Conservation (phyloP, 352 stramenopile genomes). For the Hyaloperonospora arabidopsidis region DNA sequence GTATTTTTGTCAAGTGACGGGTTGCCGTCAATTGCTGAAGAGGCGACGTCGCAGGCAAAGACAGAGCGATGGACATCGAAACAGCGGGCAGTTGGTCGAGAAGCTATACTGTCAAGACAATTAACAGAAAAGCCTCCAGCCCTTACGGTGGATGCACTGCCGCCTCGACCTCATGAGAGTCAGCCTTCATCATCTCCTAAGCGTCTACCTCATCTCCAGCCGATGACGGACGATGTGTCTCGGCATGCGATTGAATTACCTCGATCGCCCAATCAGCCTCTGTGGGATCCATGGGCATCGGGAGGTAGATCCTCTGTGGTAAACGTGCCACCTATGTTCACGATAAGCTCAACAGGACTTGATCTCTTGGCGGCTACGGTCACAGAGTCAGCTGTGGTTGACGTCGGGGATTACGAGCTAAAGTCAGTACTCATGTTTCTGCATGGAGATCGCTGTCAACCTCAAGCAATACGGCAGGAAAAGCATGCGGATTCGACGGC, state of each 20-base stretch:
- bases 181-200: constrained; percentile 1
- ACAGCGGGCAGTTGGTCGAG: background rate
- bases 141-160: constrained; percentile 3
- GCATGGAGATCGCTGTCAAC: constrained; percentile 8
- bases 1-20: constrained; percentile 12
- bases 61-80: background rate
- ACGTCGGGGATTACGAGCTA: constrained; percentile 27
- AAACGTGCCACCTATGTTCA: constrained; percentile 27
- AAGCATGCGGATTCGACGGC: background rate
- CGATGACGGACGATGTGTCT: constrained; percentile 5
- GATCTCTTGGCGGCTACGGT: constrained; percentile 17
- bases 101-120: background rate
- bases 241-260: constrained; percentile 23
- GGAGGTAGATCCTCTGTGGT: constrained; percentile 30
- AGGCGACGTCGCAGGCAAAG: constrained; percentile 8
- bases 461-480: constrained; percentile 11
- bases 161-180: background rate
- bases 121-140: background rate
- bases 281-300: constrained; percentile 43
- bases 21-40: constrained; percentile 20
- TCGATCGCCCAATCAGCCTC: constrained; percentile 22
- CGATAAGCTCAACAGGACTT: constrained; percentile 21
- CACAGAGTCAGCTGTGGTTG: constrained; percentile 3
- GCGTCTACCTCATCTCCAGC: constrained; percentile 1
- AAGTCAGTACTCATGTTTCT: constrained; percentile 30